Evolutionary conservation across 2,329 filamentous ascomycete species (phyloP).

Genomic region (Beauveria sp.): DNA sequence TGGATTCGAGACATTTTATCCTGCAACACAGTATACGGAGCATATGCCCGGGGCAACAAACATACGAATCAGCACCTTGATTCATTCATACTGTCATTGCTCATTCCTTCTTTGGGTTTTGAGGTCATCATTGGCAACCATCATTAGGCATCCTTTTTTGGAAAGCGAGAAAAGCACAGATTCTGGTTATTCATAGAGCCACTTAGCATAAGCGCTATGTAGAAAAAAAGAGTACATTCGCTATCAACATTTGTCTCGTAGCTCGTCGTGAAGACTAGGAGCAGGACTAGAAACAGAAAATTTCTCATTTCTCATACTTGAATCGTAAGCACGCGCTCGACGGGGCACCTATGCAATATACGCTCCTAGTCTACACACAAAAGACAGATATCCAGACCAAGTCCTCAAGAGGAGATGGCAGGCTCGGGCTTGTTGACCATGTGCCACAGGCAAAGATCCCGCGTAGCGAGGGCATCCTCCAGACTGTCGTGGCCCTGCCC

Average conservation of each 20-base stretch:
- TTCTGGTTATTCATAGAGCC: background rate
- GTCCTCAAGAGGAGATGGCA: background rate
- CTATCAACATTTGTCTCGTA: background rate
- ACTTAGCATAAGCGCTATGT: background rate
- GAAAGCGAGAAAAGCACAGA: background rate
- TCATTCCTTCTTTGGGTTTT: background rate
- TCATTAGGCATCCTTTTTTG: background rate
- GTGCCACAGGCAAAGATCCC: constrained; percentile 35
- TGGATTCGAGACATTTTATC: background rate
- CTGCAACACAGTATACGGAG: background rate
- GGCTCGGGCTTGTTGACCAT: constrained; percentile 13
- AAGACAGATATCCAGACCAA: too few species aligned
- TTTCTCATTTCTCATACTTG: too few species aligned
- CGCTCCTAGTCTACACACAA: too few species aligned
- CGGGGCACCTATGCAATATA: too few species aligned
- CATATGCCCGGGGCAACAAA: background rate
- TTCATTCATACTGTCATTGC: too few species aligned
- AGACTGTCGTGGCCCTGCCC: constrained; percentile 33
- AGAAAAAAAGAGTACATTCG: background rate
- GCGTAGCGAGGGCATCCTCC: constrained; percentile 36
- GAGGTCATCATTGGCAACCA: background rate
- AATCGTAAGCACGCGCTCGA: too few species aligned
- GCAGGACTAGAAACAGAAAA: too few species aligned
- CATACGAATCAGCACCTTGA: background rate
- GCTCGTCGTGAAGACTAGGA: too few species aligned